Conservation (phyloP, 306 rosid genomes). For the Acacia crassicarpa region DNA sequence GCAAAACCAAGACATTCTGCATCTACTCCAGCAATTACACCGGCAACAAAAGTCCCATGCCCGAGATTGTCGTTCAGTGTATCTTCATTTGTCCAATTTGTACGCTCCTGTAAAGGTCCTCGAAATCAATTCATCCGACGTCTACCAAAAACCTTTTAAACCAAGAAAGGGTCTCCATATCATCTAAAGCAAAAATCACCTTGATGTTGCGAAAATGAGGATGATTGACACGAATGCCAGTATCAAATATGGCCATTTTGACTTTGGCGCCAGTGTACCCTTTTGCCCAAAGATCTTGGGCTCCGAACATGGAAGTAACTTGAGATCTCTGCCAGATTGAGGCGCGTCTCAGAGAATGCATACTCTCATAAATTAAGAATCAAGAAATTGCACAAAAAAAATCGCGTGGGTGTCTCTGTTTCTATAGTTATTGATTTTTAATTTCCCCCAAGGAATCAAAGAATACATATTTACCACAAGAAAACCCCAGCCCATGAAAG, state of each 20-base stretch:
- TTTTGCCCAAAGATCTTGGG: constrained; percentile 53
- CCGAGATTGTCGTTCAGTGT: constrained; percentile 94
- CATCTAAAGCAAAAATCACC: constrained; percentile 47
- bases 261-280: constrained; percentile 89
- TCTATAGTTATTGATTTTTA: not conserved
- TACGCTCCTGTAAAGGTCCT: constrained; percentile 72
- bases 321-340: constrained; percentile 44
- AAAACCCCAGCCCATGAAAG: not conserved
- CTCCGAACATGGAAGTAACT: constrained; percentile 35
- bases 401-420: not conserved
- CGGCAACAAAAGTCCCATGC: constrained; percentile 98
- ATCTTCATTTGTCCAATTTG: constrained; percentile 97
- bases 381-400: not conserved
- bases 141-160: constrained; percentile 10
- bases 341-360: constrained; percentile 27
- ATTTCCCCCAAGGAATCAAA: not conserved
- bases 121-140: constrained; percentile 26
- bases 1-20: constrained; percentile 93
- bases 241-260: constrained; percentile 97
- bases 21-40: constrained; percentile 90
- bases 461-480: not conserved
- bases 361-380: not conserved
- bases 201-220: constrained; percentile 93
- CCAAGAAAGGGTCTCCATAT: not conserved
- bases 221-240: constrained; percentile 90